A percentile compares a stretch with the other conserved stretches of the same genome.
phyloP scores from a whole-genome alignment of 371 early-diverging fungal genomes.

The Cokeromyces recurvatus region DNA sequence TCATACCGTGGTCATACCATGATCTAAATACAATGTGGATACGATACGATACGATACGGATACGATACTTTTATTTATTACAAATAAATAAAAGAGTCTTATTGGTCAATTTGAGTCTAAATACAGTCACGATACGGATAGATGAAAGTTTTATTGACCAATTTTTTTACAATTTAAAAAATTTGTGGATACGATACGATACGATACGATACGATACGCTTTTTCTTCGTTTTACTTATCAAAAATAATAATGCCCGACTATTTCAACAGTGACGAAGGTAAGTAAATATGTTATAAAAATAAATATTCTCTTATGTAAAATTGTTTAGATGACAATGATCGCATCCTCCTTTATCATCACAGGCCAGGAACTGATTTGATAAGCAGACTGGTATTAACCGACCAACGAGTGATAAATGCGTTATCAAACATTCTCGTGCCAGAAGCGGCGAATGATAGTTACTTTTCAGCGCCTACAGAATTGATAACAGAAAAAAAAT shows the following conservation, averaged over 20 bases:
- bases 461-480: constrained; percentile 7
- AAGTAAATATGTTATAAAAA: constrained; percentile 1
- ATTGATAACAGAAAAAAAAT: constrained; percentile 7
- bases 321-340: too few relatives aligned
- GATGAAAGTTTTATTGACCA: too few relatives aligned
- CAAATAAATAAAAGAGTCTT: too few relatives aligned
- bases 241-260: constrained; percentile 4
- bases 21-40: neutral
- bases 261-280: constrained; percentile 1
- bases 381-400: constrained; percentile 6
- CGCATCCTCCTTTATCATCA: neutral
- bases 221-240: neutral
- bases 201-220: constrained; percentile 5
- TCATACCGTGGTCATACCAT: too few relatives aligned
- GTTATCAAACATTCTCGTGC: constrained; percentile 6
- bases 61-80: constrained; percentile 7
- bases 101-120: too few relatives aligned
- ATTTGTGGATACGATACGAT: neutral
- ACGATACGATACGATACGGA: constrained; percentile 1
- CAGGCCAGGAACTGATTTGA: constrained; percentile 10
- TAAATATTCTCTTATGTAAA: neutral
- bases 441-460: constrained; percentile 8
- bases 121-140: too few relatives aligned
- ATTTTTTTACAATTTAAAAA: too few relatives aligned
- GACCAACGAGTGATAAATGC: constrained; percentile 1